Evolutionary conservation across 805 yeast genomes (phyloP).

Genomic region (Clavispora santaluciae): DNA sequence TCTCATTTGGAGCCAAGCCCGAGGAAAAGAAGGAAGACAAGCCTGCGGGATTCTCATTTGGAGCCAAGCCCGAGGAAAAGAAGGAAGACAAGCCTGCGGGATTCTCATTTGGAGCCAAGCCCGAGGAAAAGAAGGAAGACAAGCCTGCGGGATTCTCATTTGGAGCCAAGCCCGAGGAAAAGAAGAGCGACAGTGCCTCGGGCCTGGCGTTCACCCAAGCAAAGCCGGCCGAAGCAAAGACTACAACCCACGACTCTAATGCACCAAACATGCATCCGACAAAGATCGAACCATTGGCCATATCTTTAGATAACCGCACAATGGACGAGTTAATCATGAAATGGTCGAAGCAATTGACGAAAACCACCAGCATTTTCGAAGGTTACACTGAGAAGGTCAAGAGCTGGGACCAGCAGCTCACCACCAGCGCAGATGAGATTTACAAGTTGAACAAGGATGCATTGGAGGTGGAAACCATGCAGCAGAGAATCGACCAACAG

Average conservation of each 20-base stretch:
- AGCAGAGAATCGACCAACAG: constrained; percentile 81
- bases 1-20: constrained; percentile 22
- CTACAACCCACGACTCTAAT: constrained; percentile 3
- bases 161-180: constrained; percentile 17
- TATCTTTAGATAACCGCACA: constrained; percentile 83
- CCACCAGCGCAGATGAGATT: constrained; percentile 81
- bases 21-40: constrained; percentile 1
- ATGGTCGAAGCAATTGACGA: constrained; percentile 85
- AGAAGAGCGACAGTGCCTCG: not conserved
- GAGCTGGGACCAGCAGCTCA: constrained; percentile 81
- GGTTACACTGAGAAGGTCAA: constrained; percentile 69
- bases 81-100: constrained; percentile 11
- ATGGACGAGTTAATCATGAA: constrained; percentile 87
- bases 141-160: constrained; percentile 17
- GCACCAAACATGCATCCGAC: constrained; percentile 42
- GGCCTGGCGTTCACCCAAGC: constrained; percentile 4
- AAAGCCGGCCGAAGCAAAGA: not conserved
- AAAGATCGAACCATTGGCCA: constrained; percentile 58
- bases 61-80: constrained; percentile 4
- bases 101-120: constrained; percentile 14
- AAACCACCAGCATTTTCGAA: constrained; percentile 69
- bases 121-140: constrained; percentile 13
- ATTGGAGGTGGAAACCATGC: constrained; percentile 77
- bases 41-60: constrained; percentile 6
- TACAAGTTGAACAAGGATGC: constrained; percentile 73